Evolutionary conservation across 352 stramenopile species (phyloP).

Genomic region (Pythium myriotylum): DNA sequence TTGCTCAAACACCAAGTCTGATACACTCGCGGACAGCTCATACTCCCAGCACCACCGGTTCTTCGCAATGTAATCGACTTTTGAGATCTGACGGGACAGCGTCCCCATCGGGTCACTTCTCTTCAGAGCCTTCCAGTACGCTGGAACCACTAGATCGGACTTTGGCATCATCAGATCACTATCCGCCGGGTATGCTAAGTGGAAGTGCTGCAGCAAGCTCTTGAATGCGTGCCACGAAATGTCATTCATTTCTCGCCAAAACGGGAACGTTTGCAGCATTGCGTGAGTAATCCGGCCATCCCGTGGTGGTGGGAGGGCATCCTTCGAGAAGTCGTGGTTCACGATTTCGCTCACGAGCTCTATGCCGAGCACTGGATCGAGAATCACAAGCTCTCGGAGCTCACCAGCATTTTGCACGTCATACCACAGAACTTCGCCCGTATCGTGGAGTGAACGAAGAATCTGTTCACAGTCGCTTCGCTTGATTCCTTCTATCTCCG

Average conservation of each 20-base stretch:
- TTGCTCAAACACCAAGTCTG: slow-evolving; percentile 33
- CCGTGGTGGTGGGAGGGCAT: too few relatives aligned
- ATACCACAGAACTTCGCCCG: slow-evolving; percentile 25
- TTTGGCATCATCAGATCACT: slow-evolving; percentile 18
- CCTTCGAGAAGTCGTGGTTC: slow-evolving; percentile 15
- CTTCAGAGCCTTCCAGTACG: slow-evolving; percentile 9
- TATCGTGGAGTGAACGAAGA: slow-evolving; percentile 16
- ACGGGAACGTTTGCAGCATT: neutral
- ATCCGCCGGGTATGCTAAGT: slow-evolving; percentile 23
- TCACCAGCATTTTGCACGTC: slow-evolving; percentile 7
- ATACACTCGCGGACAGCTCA: slow-evolving; percentile 16
- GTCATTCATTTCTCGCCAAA: slow-evolving; percentile 24
- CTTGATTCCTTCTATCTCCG: neutral
- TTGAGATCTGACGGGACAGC: neutral
- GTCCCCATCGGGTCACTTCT: too few relatives aligned
- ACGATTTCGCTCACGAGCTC: slow-evolving; percentile 26
- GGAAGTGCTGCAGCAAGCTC: slow-evolving; percentile 29
- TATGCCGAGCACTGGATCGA: slow-evolving; percentile 32
- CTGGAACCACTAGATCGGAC: slow-evolving; percentile 14
- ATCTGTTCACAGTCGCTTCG: slow-evolving; percentile 1
- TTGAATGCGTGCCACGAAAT: slow-evolving; percentile 30
- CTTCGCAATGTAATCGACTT: neutral
- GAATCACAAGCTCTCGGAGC: slow-evolving; percentile 13
- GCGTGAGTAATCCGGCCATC: slow-evolving; percentile 13
- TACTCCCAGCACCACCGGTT: slow-evolving; percentile 32